phyloP scores from a whole-genome alignment of 73 alveolate species.

The Tetrahymena elliotti region DNA sequence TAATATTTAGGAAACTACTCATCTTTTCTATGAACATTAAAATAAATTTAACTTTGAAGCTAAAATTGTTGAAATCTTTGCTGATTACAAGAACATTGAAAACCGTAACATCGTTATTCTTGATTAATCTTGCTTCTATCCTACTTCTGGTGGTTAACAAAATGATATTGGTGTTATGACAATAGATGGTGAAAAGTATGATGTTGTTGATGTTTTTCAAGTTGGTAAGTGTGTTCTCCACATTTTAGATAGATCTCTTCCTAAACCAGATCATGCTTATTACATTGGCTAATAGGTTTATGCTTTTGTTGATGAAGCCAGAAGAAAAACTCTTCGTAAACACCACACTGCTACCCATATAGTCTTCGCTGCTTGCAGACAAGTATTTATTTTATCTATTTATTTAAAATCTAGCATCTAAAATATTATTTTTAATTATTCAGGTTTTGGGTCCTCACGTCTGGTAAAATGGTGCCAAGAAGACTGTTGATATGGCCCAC shows the following conservation, averaged over 20 bases:
- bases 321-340: constrained; percentile 88
- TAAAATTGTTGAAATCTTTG: constrained; percentile 76
- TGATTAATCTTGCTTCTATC: constrained; percentile 87
- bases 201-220: constrained; percentile 82
- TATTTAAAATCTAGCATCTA: background rate
- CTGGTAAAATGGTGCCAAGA: constrained; percentile 98
- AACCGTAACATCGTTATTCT: constrained; percentile 81
- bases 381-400: constrained; percentile 32
- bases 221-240: constrained; percentile 94
- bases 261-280: constrained; percentile 46
- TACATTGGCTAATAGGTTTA: constrained; percentile 71
- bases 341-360: constrained; percentile 98
- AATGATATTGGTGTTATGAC: constrained; percentile 82
- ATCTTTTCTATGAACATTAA: constrained; percentile 85
- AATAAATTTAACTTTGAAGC: constrained; percentile 67
- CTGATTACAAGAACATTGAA: constrained; percentile 71
- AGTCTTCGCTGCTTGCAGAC: constrained; percentile 91
- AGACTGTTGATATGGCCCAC: constrained; percentile 93
- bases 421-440: background rate
- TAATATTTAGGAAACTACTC: constrained; percentile 82
- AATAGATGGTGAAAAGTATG: constrained; percentile 55
- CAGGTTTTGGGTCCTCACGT: constrained; percentile 94
- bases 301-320: constrained; percentile 71
- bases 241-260: constrained; percentile 75
- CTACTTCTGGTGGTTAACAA: constrained; percentile 97